Evolutionary conservation across 1,284 basidiomycete genomes (phyloP).

Genomic region (Malassezia equina): DNA sequence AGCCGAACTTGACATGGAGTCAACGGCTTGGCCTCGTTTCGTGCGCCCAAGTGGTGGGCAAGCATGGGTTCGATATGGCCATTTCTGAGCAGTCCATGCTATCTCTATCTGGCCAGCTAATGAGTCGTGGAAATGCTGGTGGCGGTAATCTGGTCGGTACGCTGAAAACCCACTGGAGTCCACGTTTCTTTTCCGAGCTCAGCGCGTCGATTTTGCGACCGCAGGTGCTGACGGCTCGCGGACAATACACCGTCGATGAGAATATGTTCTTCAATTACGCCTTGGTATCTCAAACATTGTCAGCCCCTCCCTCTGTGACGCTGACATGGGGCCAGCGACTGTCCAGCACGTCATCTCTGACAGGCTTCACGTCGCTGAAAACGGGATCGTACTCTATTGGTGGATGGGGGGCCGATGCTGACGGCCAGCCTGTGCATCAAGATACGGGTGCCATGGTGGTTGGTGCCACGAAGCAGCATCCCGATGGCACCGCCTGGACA

Average conservation of each 20-base stretch:
- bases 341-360: conserved; percentile 24
- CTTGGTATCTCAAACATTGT: conserved; percentile 28
- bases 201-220: conserved; percentile 51
- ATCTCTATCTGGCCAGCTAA: conserved; percentile 47
- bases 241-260: conserved; percentile 51
- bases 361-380: conserved; percentile 44
- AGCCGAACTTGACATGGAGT: conserved; percentile 54
- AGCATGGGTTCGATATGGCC: conserved; percentile 41
- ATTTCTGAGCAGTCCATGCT: conserved; percentile 22
- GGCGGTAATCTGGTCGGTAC: conserved; percentile 56
- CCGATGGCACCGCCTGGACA: conserved; percentile 34
- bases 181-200: conserved; percentile 50
- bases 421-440: conserved; percentile 15
- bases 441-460: conserved; percentile 32
- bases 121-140: conserved; percentile 48
- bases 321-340: conserved; percentile 51
- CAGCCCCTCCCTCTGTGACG: conserved; percentile 49
- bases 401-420: conserved; percentile 47
- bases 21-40: conserved; percentile 28
- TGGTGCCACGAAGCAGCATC: conserved; percentile 32
- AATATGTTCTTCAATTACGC: conserved; percentile 48
- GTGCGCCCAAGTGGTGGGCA: conserved; percentile 35
- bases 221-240: conserved; percentile 49
- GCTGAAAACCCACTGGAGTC: conserved; percentile 59
- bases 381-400: conserved; percentile 50